Base-by-base conservation (phyloP, 2,329 filamentous ascomycete species). In the Ophiostoma ulmi region DNA sequence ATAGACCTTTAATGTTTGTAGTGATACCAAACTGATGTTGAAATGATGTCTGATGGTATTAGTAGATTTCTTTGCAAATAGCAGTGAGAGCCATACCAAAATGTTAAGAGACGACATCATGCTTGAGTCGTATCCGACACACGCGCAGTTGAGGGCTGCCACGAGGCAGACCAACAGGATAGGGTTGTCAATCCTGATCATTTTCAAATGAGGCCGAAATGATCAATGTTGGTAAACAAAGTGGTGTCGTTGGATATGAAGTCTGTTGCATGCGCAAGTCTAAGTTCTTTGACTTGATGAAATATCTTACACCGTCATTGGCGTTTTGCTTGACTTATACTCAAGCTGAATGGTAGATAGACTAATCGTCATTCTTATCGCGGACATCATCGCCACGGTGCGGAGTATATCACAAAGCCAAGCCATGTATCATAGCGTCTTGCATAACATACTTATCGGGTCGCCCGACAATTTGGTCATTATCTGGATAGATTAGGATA, bases 71-170 rank as follows among this genome's bases (percentile, higher is more conserved):
- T 44, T 44, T 58, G 52, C 3, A 5, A 58, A 11, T 48, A 7
- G 13, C 31, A 26, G 8, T 4, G 4, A 58, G 22, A 31, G n/a
- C 13, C 52, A 11, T 58, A 58, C 52, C 52, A 58, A 26, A 58
- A 58, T 58, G 22, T 58, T 58, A 10, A 58, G n/a, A 58, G 52
- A 58, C 22, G 52, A 58, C 52, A 58, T 58, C 52, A 58, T 58
- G 52, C 52, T 58, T 3, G 52, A 58, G 13, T 58, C 52, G 17
- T 58, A 58, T 26, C 52, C 52, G 13, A 58, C 52, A 58, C n/a
- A 26, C 2, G 52, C 52, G 52, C 52, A 58, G 26, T 58, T 58
- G 22, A 58, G 52, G 22, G 52, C 52, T 26, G 52, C 52, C 52
- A 58, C 52, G 5, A 58, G 52, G 52, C 52, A 58, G 52, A 58